These are phyloP conservation scores for Aspergillus unguis DNA, from an alignment of 2,329 filamentous ascomycete species.

Conservation along the genomic window DNA sequence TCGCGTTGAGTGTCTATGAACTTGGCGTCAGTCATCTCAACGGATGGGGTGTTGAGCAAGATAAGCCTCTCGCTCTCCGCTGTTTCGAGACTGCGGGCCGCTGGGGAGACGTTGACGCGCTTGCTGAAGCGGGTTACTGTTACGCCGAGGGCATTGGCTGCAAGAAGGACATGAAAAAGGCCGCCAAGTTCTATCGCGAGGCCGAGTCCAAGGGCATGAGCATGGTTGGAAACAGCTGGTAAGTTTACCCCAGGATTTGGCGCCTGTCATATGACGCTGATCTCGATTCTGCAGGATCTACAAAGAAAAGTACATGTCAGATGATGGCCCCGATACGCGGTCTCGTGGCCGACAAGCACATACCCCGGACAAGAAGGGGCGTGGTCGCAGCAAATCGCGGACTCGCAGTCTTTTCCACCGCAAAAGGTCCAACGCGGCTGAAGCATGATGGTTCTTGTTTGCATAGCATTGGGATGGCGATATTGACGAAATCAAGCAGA, in stretches of 20 bases:
- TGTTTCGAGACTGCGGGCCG: slow-evolving; percentile 95
- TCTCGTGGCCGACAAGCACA: slow-evolving; percentile 36
- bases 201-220: slow-evolving; percentile 92
- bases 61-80: slow-evolving; percentile 78
- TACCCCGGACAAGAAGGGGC: slow-evolving; percentile 59
- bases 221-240: slow-evolving; percentile 99
- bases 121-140: slow-evolving; percentile 93
- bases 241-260: slow-evolving; percentile 40
- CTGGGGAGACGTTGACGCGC: slow-evolving; percentile 93
- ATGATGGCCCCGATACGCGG: slow-evolving; percentile 49
- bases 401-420: slow-evolving; percentile 70
- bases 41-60: slow-evolving; percentile 94
- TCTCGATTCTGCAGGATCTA: slow-evolving; percentile 69
- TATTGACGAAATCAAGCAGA: slow-evolving; percentile 3
- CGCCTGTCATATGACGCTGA: neutral
- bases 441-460: slow-evolving; percentile 20
- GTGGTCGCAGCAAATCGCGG: slow-evolving; percentile 66
- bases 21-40: slow-evolving; percentile 96
- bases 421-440: slow-evolving; percentile 45
- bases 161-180: slow-evolving; percentile 95
- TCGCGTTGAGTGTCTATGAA: slow-evolving; percentile 93
- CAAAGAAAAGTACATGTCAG: slow-evolving; percentile 84
- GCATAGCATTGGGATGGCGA: slow-evolving; percentile 9
- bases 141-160: slow-evolving; percentile 91
- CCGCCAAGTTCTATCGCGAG: slow-evolving; percentile 82